phyloP scores from a whole-genome alignment of 768 basidiomycete species.

The Hygrophorus russula region DNA sequence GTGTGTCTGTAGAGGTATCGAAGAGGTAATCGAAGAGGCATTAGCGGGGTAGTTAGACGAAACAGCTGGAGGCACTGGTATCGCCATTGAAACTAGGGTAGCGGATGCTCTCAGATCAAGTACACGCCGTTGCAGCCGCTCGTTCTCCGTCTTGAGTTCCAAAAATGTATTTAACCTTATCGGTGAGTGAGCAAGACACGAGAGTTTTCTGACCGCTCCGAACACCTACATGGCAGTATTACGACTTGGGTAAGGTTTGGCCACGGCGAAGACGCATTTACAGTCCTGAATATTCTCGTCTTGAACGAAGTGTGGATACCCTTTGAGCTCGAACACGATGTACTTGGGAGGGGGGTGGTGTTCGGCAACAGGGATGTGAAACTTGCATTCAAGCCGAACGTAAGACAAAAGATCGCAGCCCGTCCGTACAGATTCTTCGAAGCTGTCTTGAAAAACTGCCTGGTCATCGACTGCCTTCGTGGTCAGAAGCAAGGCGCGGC shows the following conservation, averaged over 20 bases:
- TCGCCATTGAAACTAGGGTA: conserved; percentile 13
- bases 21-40: neutral
- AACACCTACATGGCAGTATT: conserved; percentile 51
- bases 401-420: conserved; percentile 44
- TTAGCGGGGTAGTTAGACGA: neutral
- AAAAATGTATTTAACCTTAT: conserved; percentile 59
- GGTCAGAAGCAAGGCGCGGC: conserved; percentile 3
- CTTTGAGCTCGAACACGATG: conserved; percentile 62
- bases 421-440: conserved; percentile 42
- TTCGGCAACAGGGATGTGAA: conserved; percentile 14
- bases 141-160: conserved; percentile 84
- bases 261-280: conserved; percentile 63
- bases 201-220: neutral
- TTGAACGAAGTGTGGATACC: conserved; percentile 42
- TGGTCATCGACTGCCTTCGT: conserved; percentile 43
- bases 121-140: conserved; percentile 57
- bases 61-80: neutral
- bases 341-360: conserved; percentile 23
- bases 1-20: neutral
- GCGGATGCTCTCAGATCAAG: conserved; percentile 23
- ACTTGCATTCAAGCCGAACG: conserved; percentile 46
- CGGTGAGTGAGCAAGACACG: conserved; percentile 1
- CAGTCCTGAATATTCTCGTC: conserved; percentile 25
- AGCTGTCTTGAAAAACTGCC: conserved; percentile 39
- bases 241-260: conserved; percentile 67